Conservation (phyloP, 2,329 filamentous ascomycete genomes). For the Aspergillus melleus region DNA sequence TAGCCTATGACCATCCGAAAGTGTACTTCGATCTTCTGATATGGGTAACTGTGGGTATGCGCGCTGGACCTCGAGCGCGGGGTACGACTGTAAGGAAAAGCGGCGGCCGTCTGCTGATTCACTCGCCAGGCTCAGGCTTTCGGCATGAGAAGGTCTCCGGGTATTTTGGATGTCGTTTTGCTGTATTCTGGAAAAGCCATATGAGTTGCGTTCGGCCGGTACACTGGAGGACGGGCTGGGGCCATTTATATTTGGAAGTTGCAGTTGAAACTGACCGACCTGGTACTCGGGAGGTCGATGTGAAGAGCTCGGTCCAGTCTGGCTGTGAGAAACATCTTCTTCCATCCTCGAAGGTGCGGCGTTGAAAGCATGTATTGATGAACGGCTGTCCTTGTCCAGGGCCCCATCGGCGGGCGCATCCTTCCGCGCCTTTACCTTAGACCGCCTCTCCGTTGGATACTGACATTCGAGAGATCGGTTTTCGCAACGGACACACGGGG, state of each 20-base stretch:
- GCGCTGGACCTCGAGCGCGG: slow-evolving; percentile 4
- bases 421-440: slow-evolving; percentile 30
- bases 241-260: slow-evolving; percentile 12
- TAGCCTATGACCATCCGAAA: slow-evolving; percentile 8
- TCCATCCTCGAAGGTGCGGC: slow-evolving; percentile 1
- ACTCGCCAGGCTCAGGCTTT: slow-evolving; percentile 9
- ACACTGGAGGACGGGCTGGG: slow-evolving; percentile 7
- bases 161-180: not conserved
- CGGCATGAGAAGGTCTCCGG: slow-evolving; percentile 2
- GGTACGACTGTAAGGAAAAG: slow-evolving; percentile 15
- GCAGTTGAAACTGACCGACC: slow-evolving; percentile 25
- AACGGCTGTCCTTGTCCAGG: slow-evolving; percentile 8
- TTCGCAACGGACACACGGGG: slow-evolving; percentile 39
- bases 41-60: slow-evolving; percentile 15
- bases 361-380: slow-evolving; percentile 11
- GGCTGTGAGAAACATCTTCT: not conserved
- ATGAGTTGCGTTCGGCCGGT: not conserved
- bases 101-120: slow-evolving; percentile 7
- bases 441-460: slow-evolving; percentile 42
- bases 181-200: not conserved
- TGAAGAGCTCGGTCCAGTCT: slow-evolving; percentile 1
- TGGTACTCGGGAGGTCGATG: slow-evolving; percentile 12
- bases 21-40: slow-evolving; percentile 6
- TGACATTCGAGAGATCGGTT: slow-evolving; percentile 38
- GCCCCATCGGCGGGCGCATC: slow-evolving; percentile 10